A percentile compares a stretch with the other conserved stretches of the same genome.
Evolutionary conservation across 208 protist species (phyloP).

Genomic region (Angomonas ambiguus): DNA sequence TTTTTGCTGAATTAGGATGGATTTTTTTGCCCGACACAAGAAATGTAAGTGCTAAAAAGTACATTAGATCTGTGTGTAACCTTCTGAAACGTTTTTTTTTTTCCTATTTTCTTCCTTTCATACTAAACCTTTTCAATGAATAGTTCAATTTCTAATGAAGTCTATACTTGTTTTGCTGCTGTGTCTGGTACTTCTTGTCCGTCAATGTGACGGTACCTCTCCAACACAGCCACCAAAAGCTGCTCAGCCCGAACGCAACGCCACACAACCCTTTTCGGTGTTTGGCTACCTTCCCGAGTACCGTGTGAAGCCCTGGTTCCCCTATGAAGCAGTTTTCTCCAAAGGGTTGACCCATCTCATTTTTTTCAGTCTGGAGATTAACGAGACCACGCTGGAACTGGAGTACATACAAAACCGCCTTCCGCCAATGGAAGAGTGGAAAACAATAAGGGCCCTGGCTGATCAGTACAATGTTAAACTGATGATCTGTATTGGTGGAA

Average conservation of each 20-base stretch:
- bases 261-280: slow-evolving; percentile 27
- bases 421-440: slow-evolving; percentile 28
- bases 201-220: background rate
- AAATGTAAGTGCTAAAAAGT: too few species aligned
- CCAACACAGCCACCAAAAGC: background rate
- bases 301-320: slow-evolving; percentile 27
- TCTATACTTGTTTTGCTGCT: too few species aligned
- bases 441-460: slow-evolving; percentile 24
- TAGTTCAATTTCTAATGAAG: too few species aligned
- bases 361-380: slow-evolving; percentile 67
- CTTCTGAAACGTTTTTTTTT: background rate
- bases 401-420: slow-evolving; percentile 40
- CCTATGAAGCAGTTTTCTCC: slow-evolving; percentile 40
- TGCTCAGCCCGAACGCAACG: background rate
- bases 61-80: slow-evolving; percentile 14
- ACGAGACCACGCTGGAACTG: slow-evolving; percentile 20
- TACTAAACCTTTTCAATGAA: background rate
- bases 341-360: slow-evolving; percentile 67
- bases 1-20: too few species aligned
- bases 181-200: background rate
- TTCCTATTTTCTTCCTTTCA: slow-evolving; percentile 1
- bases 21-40: too few species aligned
- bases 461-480: slow-evolving; percentile 41
- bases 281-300: slow-evolving; percentile 78
- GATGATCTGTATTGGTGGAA: slow-evolving; percentile 60